Base-by-base conservation (phyloP, 495 filamentous ascomycete genomes). In the Penicillium malachiteum region DNA sequence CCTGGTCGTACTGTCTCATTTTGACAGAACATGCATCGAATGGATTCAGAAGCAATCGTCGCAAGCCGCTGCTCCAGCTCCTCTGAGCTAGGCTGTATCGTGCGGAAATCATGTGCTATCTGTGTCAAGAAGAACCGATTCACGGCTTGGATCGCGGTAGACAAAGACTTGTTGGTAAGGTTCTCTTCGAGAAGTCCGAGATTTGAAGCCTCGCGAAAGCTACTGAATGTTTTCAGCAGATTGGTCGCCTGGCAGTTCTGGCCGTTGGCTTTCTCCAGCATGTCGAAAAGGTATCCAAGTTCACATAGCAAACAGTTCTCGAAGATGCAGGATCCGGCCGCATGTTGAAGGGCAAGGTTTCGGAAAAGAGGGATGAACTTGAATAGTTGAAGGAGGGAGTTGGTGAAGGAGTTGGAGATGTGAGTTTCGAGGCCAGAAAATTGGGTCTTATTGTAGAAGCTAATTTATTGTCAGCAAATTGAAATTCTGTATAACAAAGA, bases 241-340 rank as follows among this genome's bases (percentile, higher is more conserved):
- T 99, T 99, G 1, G 93, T 96, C n/a, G 94, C 94, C 61, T 97
- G 94, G 62, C 95, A 97, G 56, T 92, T 94, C 52, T 90, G 85
- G 2, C 92, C 94, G 60, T 87, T 85, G 7, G 93, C 93, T 64
- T 96, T 97, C 60, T 97, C 89, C 33, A 99, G 78, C 94, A 99
- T 99, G 65, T 99, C 94, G 62, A 97, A 92, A 16, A 99, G 76
- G 68, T 92, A 98, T 14, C 93, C 94, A 67, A 97, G 72, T 70
- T 99, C 95, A 72, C 94, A 99, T 3, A 97, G 73, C 35, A 99
- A 75, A 73, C 94, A 99, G 39, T 81, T 74, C 39, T 96, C 92
- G 35, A 80, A 81, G 11, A 89, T 76, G 69, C 94, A 99, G 41
- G 84, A 81, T 12, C 87, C 88, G 6, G 94, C 90, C 9, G 91